Base-by-base conservation (phyloP, 2,329 filamentous ascomycete species). In the Juglanconis juglandina region DNA sequence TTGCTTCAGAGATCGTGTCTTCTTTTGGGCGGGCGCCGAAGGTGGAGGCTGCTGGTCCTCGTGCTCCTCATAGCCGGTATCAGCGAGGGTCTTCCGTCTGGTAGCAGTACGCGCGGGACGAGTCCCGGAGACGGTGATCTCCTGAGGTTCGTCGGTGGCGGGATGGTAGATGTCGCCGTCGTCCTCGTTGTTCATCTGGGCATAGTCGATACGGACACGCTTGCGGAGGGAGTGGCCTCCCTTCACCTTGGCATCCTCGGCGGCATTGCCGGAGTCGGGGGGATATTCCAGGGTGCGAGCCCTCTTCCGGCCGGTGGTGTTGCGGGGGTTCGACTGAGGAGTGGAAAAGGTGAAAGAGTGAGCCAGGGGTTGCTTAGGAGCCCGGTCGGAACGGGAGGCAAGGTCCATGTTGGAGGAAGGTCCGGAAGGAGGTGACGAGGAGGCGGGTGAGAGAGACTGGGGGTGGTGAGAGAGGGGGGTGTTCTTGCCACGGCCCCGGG, bases 181-280 rank as follows among this genome's bases (percentile, higher is more conserved):
- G 35, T 76, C 71, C 48, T 84, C 81, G 62, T 83, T 80, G 58
- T 79, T 77, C 63, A 80, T 76, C 65, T 83, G 80, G 39, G 80
- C 81, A 74, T 86, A 86, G 70, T 86, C 82, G 64, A 86, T 76
- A 61, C 81, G 81, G 55, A 80, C 75, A 56, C 83, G 77, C 70
- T 81, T 84, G 64, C 83, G 77, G 35, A 86, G 76, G 39, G 82
- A 83, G 71, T 85, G 83, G 53, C 83, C 82, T 56, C 83, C 83
- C 69, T 86, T 83, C 61, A 76, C 79, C 64, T 79, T 74, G 42
- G 76, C 73, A 30, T 82, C 80, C 49, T 79, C 79, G n/a, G 77
- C 75, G 13, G 72, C 76, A 42, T 54, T 39, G 58, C 71, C 67
- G 49, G 67, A 68, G 37, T 73, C 68, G 44, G 68, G 67, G 56